Conservation (phyloP, 2,329 filamentous ascomycete genomes). For the Talaromyces funiculosus region DNA sequence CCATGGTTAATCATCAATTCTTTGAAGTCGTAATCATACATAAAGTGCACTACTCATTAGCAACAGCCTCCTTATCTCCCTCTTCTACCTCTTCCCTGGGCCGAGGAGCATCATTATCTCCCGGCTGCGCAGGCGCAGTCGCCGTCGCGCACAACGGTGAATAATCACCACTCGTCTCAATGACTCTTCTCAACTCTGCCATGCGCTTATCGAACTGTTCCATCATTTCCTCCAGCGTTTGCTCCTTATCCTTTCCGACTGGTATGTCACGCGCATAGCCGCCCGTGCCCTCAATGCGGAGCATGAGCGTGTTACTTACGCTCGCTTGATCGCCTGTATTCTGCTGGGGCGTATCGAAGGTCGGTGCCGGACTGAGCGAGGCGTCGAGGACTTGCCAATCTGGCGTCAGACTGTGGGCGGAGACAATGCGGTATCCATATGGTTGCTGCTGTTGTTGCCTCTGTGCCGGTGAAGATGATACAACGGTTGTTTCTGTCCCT, state of each 20-base stretch:
- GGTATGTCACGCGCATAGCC: slow-evolving; percentile 23
- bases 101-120: background rate
- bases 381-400: slow-evolving; percentile 64
- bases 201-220: slow-evolving; percentile 42
- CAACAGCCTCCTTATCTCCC: background rate
- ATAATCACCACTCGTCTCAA: slow-evolving; percentile 28
- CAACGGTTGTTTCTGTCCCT: slow-evolving; percentile 17
- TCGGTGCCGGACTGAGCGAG: slow-evolving; percentile 54
- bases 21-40: background rate
- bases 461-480: slow-evolving; percentile 22
- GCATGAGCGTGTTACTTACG: slow-evolving; percentile 44
- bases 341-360: slow-evolving; percentile 46
- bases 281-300: slow-evolving; percentile 40
- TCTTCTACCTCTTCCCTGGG: background rate
- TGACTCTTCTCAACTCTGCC: slow-evolving; percentile 38
- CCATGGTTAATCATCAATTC: background rate
- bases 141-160: slow-evolving; percentile 5
- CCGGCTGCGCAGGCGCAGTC: background rate
- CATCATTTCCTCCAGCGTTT: slow-evolving; percentile 42
- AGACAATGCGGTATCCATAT: slow-evolving; percentile 50
- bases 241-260: slow-evolving; percentile 22
- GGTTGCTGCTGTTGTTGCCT: slow-evolving; percentile 20
- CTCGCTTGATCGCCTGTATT: slow-evolving; percentile 23
- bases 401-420: slow-evolving; percentile 65
- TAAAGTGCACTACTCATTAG: background rate